These are phyloP conservation scores for Tetraselmis chui DNA, from an alignment of 139 green algal genomes.

Conservation along the genomic window DNA sequence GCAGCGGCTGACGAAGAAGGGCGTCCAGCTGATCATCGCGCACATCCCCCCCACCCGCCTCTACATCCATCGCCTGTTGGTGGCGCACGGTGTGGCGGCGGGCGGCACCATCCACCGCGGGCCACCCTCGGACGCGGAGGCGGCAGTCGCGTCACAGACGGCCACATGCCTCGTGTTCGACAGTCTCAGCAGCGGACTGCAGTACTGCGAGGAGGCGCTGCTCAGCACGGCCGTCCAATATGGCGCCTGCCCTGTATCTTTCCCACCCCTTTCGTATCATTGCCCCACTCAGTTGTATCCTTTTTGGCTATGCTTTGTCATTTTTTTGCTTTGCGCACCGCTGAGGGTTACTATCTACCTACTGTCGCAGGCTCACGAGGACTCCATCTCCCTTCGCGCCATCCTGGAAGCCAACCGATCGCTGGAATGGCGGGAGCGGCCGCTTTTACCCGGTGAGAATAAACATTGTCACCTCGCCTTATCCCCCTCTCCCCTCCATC, in stretches of 20 bases:
- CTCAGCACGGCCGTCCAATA: constrained; percentile 7
- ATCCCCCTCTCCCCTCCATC: no score
- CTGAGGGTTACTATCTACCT: no score
- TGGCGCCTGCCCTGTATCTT: background rate
- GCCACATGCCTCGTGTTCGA: constrained; percentile 45
- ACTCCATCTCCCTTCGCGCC: background rate
- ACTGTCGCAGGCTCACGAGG: no score
- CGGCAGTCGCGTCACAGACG: background rate
- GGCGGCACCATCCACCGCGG: background rate
- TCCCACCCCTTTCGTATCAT: no score
- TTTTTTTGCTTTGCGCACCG: no score
- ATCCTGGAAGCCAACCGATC: background rate
- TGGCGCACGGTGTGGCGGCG: constrained; percentile 38
- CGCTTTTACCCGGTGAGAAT: background rate
- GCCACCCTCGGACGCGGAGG: background rate
- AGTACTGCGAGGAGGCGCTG: constrained; percentile 49
- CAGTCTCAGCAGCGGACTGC: constrained; percentile 37
- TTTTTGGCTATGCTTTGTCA: no score
- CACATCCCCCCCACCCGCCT: constrained; percentile 20
- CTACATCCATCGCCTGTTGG: constrained; percentile 34
- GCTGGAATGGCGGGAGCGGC: background rate
- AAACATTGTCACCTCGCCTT: no score
- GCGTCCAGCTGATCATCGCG: constrained; percentile 51
- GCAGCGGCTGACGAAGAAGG: constrained; percentile 14
- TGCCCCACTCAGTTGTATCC: no score